These are phyloP conservation scores for Yamagishiella unicocca DNA, from an alignment of 139 green algal species.

Conservation along the genomic window DNA sequence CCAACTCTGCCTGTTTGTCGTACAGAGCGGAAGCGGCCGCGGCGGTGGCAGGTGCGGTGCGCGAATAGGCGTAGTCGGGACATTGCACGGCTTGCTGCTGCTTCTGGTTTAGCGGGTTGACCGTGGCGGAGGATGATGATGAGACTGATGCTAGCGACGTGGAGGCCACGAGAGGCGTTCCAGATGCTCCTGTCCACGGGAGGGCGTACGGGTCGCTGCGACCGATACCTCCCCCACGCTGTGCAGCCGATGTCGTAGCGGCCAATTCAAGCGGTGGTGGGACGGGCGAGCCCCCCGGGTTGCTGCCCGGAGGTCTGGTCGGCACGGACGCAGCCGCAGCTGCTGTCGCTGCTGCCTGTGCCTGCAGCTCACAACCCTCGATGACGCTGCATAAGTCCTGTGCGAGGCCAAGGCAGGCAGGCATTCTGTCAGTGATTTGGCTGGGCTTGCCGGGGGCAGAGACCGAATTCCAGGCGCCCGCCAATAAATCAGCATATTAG, in stretches of 20 bases:
- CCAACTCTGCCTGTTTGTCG: conserved; percentile 12
- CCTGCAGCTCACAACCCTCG: conserved; percentile 10
- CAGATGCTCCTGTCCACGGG: not conserved
- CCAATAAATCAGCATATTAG: too few species aligned
- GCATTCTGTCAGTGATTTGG: too few species aligned
- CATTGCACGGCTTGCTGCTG: not conserved
- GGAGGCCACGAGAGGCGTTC: not conserved
- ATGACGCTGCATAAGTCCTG: conserved; percentile 36
- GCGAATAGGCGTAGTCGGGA: too few species aligned
- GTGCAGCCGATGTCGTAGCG: too few species aligned
- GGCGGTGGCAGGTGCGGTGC: not conserved
- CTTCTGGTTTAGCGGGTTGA: not conserved
- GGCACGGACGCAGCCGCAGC: not conserved
- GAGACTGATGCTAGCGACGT: not conserved
- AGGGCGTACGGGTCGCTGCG: too few species aligned
- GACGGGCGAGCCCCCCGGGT: not conserved
- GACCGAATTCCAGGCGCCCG: too few species aligned
- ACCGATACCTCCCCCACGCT: too few species aligned
- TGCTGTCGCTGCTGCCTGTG: not conserved
- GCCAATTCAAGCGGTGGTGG: too few species aligned
- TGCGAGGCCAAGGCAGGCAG: not conserved
- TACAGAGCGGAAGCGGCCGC: not conserved
- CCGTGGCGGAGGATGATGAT: not conserved
- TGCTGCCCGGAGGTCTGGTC: not conserved
- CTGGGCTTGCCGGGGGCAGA: too few species aligned